phyloP scores from a whole-genome alignment of 1,139 yeast species.

The Suhomyces yuchorum region DNA sequence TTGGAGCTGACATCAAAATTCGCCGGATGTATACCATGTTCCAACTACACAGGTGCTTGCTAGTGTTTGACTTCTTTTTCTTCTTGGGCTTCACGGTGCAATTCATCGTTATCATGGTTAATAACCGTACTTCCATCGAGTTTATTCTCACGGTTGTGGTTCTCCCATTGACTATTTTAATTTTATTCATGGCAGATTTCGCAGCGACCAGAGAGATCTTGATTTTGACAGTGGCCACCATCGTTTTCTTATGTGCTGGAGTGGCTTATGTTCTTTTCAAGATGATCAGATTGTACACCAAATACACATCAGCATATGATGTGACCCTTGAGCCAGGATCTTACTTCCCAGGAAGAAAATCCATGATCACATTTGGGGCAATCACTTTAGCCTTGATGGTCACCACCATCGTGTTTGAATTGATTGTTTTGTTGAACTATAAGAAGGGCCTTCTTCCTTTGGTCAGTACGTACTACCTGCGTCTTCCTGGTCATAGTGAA shows the following conservation, averaged over 20 bases:
- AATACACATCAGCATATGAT: constrained; percentile 33
- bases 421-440: constrained; percentile 40
- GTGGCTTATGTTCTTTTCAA: constrained; percentile 55
- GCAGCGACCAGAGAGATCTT: constrained; percentile 42
- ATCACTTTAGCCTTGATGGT: constrained; percentile 45
- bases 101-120: constrained; percentile 51
- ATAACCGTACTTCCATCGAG: constrained; percentile 43
- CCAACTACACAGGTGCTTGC: constrained; percentile 45
- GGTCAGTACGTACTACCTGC: constrained; percentile 28
- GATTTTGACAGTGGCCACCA: constrained; percentile 31
- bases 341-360: constrained; percentile 51
- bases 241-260: constrained; percentile 42
- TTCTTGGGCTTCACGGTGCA: constrained; percentile 58
- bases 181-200: constrained; percentile 41
- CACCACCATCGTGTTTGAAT: constrained; percentile 40
- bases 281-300: constrained; percentile 50
- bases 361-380: constrained; percentile 51
- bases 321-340: constrained; percentile 28
- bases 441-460: constrained; percentile 41
- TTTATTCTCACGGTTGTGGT: constrained; percentile 53
- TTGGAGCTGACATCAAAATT: constrained; percentile 52
- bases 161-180: constrained; percentile 47
- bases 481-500: constrained; percentile 20
- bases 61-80: constrained; percentile 52
- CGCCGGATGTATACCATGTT: constrained; percentile 43